Conservation (phyloP, 1,284 basidiomycete genomes). For the Apiotrichum siamense region DNA sequence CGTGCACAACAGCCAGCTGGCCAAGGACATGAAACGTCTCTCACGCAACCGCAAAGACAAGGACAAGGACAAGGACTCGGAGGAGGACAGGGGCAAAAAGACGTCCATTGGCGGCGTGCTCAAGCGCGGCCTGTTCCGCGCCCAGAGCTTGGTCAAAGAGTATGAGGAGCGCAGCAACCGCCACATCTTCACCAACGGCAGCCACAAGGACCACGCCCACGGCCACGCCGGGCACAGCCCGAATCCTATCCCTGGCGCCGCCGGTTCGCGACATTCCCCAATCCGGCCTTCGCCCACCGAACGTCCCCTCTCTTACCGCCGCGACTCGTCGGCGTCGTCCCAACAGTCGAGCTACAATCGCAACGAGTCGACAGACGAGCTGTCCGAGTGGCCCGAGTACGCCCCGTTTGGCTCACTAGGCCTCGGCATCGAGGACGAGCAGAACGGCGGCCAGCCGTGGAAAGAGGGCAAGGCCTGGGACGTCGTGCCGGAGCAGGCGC, state of each 20-base stretch:
- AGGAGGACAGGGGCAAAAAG: slow-evolving; percentile 28
- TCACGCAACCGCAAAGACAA: slow-evolving; percentile 3
- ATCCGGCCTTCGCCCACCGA: neutral
- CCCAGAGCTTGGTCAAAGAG: slow-evolving; percentile 15
- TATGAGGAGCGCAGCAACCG: slow-evolving; percentile 32
- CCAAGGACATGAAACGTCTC: slow-evolving; percentile 9
- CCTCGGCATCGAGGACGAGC: slow-evolving; percentile 23
- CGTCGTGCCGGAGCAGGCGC: slow-evolving; percentile 42
- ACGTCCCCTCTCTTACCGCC: slow-evolving; percentile 7
- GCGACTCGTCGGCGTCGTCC: slow-evolving; percentile 18
- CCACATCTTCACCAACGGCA: slow-evolving; percentile 8
- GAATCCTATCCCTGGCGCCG: neutral
- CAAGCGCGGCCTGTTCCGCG: slow-evolving; percentile 39
- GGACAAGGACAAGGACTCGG: slow-evolving; percentile 10
- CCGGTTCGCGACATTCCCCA: neutral
- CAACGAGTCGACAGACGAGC: slow-evolving; percentile 9
- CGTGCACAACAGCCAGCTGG: slow-evolving; percentile 8
- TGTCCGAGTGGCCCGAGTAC: slow-evolving; percentile 9
- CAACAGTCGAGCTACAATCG: slow-evolving; percentile 7
- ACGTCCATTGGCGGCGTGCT: slow-evolving; percentile 26
- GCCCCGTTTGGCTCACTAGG: slow-evolving; percentile 16
- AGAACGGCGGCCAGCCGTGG: slow-evolving; percentile 23
- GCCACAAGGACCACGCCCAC: neutral
- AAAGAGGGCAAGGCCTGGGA: slow-evolving; percentile 43
- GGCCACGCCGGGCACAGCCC: neutral